These are phyloP conservation scores for Myochromella boudieri DNA, from an alignment of 768 basidiomycete genomes.

Conservation along the genomic window DNA sequence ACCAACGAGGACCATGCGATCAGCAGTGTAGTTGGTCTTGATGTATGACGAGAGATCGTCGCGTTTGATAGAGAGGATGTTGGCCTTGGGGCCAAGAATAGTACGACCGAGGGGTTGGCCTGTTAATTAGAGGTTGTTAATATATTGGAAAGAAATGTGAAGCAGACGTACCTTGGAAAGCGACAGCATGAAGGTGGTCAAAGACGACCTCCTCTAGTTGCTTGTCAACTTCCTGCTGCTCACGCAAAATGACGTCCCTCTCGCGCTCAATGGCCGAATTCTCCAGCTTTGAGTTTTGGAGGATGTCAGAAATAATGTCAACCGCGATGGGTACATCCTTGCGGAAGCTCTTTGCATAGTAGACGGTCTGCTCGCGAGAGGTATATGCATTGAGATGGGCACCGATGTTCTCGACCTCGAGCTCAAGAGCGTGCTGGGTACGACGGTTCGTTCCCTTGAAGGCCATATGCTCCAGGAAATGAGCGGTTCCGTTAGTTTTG, in stretches of 20 bases:
- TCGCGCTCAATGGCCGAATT: slow-evolving; percentile 86
- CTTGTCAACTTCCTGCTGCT: slow-evolving; percentile 99
- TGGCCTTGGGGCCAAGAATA: slow-evolving; percentile 94
- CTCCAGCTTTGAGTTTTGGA: slow-evolving; percentile 96
- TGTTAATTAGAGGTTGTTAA: slow-evolving; percentile 27
- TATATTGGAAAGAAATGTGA: slow-evolving; percentile 9
- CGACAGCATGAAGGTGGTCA: slow-evolving; percentile 95
- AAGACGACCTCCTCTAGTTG: slow-evolving; percentile 98
- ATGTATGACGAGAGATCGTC: slow-evolving; percentile 90
- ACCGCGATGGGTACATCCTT: slow-evolving; percentile 90
- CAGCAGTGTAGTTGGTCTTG: slow-evolving; percentile 96
- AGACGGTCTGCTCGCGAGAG: slow-evolving; percentile 97
- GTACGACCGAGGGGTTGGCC: slow-evolving; percentile 95
- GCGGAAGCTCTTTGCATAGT: slow-evolving; percentile 98
- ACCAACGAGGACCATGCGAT: slow-evolving; percentile 98
- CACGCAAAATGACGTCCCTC: slow-evolving; percentile 92
- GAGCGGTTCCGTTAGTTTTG: slow-evolving; percentile 93
- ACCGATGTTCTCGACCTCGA: slow-evolving; percentile 97
- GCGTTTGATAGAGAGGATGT: slow-evolving; percentile 93
- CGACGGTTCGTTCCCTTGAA: slow-evolving; percentile 94
- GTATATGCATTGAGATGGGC: slow-evolving; percentile 98
- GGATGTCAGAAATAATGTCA: slow-evolving; percentile 97
- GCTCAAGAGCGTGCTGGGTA: slow-evolving; percentile 86
- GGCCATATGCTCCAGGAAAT: slow-evolving; percentile 99
- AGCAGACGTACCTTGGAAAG: slow-evolving; percentile 81